A percentile compares a stretch with the other conserved stretches of the same genome.
These are phyloP conservation scores for Coemansia aciculifera DNA, from an alignment of 192 early-diverging fungal genomes.

Conservation along the genomic window DNA sequence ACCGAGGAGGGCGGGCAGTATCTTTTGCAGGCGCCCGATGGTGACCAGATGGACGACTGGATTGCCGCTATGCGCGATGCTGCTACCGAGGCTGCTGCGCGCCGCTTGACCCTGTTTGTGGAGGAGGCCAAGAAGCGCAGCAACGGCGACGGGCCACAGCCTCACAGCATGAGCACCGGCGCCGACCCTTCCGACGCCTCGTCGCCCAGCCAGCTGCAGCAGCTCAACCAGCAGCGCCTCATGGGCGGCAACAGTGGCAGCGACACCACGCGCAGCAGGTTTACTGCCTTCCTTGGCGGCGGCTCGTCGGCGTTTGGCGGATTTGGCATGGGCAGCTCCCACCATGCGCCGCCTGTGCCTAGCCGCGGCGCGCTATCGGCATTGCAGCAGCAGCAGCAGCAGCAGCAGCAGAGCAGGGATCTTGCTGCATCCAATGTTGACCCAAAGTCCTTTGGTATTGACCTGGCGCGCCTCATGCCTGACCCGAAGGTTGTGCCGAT, in stretches of 20 bases:
- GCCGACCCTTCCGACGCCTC: constrained; percentile 8
- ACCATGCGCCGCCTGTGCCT: constrained; percentile 21
- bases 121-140: constrained; percentile 59
- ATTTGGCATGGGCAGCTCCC: constrained; percentile 27
- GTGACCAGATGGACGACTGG: constrained; percentile 75
- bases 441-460: constrained; percentile 64
- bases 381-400: constrained; percentile 21
- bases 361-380: constrained; percentile 26
- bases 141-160: constrained; percentile 14
- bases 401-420: constrained; percentile 11
- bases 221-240: constrained; percentile 1
- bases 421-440: constrained; percentile 25
- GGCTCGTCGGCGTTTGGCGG: constrained; percentile 41
- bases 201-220: constrained; percentile 11
- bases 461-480: constrained; percentile 60
- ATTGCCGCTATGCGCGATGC: constrained; percentile 66
- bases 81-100: constrained; percentile 68
- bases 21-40: constrained; percentile 65
- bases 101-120: constrained; percentile 67
- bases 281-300: constrained; percentile 50
- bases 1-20: constrained; percentile 82
- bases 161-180: background rate
- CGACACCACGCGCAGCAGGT: constrained; percentile 49
- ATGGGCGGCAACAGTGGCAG: constrained; percentile 12
- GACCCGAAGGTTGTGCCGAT: constrained; percentile 58